phyloP scores from a whole-genome alignment of 225 moss, liverwort and hornwort species.

The Pseudoscleropodium purum region DNA sequence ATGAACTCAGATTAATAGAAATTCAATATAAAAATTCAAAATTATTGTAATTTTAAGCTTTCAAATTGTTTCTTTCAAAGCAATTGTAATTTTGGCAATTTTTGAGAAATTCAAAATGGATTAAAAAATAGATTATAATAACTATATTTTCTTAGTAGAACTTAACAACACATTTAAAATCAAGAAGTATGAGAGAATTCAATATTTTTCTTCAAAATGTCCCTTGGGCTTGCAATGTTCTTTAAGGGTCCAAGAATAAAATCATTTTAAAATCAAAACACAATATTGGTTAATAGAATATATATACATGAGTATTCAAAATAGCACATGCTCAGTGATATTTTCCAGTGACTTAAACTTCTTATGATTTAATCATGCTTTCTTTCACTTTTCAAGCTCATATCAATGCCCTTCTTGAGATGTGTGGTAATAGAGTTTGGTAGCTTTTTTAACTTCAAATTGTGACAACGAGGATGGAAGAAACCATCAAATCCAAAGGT shows the following conservation, averaged over 20 bases:
- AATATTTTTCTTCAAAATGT: background rate
- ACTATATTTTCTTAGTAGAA: background rate
- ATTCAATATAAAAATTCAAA: too few relatives aligned
- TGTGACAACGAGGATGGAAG: background rate
- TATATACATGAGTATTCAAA: background rate
- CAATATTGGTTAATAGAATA: background rate
- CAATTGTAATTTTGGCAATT: rapidly evolving
- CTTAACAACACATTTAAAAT: background rate
- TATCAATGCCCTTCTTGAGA: background rate
- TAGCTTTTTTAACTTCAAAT: background rate
- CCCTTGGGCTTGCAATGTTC: rapidly evolving
- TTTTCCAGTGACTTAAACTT: background rate
- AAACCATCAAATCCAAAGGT: background rate
- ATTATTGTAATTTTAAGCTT: background rate
- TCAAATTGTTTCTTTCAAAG: background rate
- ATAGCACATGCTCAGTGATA: background rate
- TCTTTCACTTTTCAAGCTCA: background rate
- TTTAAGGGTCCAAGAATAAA: background rate
- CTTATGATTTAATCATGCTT: too few relatives aligned
- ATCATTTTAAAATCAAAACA: background rate
- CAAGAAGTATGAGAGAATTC: background rate
- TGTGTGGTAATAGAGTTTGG: background rate
- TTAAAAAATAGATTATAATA: background rate
- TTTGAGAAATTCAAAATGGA: background rate
- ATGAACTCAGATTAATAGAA: too few relatives aligned